These are phyloP conservation scores for Bolboschoenoplectus hybrid DNA, from an alignment of 202 grass and related monocot genomes.

Conservation along the genomic window DNA sequence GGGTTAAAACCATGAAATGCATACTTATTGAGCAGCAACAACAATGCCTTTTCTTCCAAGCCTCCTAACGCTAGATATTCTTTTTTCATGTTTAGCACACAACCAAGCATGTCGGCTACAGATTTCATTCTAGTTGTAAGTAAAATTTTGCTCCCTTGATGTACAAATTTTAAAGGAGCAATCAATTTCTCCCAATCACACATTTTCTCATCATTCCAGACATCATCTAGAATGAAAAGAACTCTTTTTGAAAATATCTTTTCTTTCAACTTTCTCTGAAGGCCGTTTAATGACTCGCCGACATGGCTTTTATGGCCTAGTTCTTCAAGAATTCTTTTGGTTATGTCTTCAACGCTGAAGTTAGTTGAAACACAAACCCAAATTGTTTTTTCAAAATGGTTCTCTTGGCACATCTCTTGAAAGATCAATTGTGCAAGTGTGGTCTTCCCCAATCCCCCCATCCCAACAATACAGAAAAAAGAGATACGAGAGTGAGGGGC, in stretches of 20 bases:
- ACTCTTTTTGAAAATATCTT: background rate
- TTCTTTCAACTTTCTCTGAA: conserved; percentile 18
- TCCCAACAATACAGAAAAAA: conserved; percentile 51
- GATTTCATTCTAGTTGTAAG: conserved; percentile 41
- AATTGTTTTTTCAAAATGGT: conserved; percentile 59
- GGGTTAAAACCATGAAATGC: conserved; percentile 22
- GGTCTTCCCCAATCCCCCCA: conserved; percentile 52
- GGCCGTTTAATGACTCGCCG: background rate
- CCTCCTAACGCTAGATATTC: background rate
- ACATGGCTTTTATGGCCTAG: background rate
- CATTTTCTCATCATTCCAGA: conserved; percentile 23
- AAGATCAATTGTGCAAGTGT: conserved; percentile 62
- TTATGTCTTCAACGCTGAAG: conserved; percentile 31
- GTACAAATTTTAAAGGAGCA: conserved; percentile 27
- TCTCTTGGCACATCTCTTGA: conserved; percentile 52
- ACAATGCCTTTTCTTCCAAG: background rate
- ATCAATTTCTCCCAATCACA: conserved; percentile 16
- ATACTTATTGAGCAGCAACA: background rate
- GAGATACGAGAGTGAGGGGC: conserved; percentile 17
- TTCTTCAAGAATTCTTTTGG: conserved; percentile 22
- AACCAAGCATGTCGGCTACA: conserved; percentile 23
- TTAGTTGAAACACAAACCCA: conserved; percentile 71
- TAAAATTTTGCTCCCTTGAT: conserved; percentile 41
- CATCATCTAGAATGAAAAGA: conserved; percentile 39
- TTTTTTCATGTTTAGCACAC: background rate